These are phyloP conservation scores for Aureobasidium zeae DNA, from an alignment of 2,329 filamentous ascomycete genomes.

Conservation along the genomic window DNA sequence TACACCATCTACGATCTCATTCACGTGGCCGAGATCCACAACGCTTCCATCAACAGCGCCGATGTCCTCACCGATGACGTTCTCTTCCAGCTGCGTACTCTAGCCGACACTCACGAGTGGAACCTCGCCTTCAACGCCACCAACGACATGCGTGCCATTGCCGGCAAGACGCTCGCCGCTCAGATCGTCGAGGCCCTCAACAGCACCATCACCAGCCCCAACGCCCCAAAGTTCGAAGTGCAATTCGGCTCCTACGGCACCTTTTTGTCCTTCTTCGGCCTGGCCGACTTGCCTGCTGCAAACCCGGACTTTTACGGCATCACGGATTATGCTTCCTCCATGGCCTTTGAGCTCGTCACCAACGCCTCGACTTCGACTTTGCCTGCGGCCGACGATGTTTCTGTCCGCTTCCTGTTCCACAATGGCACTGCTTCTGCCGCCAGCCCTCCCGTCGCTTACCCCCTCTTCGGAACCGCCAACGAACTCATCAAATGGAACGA, in stretches of 20 bases:
- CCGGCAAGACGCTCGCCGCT: slow-evolving; percentile 40
- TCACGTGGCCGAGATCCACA: slow-evolving; percentile 55
- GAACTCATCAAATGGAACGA: slow-evolving; percentile 54
- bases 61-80: slow-evolving; percentile 51
- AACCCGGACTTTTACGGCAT: slow-evolving; percentile 62
- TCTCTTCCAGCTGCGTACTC: slow-evolving; percentile 55
- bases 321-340: slow-evolving; percentile 73
- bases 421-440: slow-evolving; percentile 47
- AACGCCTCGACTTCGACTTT: slow-evolving; percentile 34
- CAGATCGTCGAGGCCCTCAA: slow-evolving; percentile 39
- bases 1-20: slow-evolving; percentile 57
- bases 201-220: slow-evolving; percentile 31
- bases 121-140: slow-evolving; percentile 69
- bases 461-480: slow-evolving; percentile 50
- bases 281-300: slow-evolving; percentile 41
- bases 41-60: slow-evolving; percentile 47
- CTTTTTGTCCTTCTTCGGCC: slow-evolving; percentile 54
- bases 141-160: slow-evolving; percentile 37
- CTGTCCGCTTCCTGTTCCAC: slow-evolving; percentile 53
- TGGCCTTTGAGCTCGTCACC: slow-evolving; percentile 66
- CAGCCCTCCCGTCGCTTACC: slow-evolving; percentile 44
- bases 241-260: slow-evolving; percentile 55
- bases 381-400: slow-evolving; percentile 38
- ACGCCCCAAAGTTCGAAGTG: slow-evolving; percentile 38
- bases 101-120: slow-evolving; percentile 74